Conservation (phyloP, 2,329 filamentous ascomycete species). For the Diplodia intermedia region DNA sequence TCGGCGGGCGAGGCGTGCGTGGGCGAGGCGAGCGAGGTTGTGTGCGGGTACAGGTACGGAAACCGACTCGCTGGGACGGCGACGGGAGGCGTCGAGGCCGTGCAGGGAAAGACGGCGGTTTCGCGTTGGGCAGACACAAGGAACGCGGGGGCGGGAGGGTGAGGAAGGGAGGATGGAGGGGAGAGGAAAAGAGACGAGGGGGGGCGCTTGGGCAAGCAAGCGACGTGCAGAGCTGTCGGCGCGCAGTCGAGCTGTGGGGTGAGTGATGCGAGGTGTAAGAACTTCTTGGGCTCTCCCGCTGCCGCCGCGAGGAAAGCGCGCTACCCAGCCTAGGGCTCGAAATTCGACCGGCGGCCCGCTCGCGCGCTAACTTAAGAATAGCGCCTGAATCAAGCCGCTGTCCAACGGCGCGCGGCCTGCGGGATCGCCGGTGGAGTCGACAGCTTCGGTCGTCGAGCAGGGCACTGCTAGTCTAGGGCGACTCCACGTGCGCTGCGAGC, state of each 20-base stretch:
- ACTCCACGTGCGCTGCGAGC: slow-evolving; percentile 27
- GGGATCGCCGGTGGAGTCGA: slow-evolving; percentile 28
- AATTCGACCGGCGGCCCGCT: slow-evolving; percentile 27
- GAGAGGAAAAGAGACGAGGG: slow-evolving; percentile 34
- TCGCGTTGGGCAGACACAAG: slow-evolving; percentile 35
- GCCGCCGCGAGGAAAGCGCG: slow-evolving; percentile 28
- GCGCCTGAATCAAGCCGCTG: slow-evolving; percentile 21
- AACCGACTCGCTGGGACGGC: slow-evolving; percentile 31
- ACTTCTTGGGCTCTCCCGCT: slow-evolving; percentile 26
- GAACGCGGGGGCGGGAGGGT: slow-evolving; percentile 38
- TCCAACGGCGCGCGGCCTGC: slow-evolving; percentile 27
- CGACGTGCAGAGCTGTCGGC: slow-evolving; percentile 32
- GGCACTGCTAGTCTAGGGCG: slow-evolving; percentile 23
- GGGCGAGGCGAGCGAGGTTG: slow-evolving; percentile 31
- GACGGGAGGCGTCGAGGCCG: slow-evolving; percentile 33
- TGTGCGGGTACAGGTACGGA: slow-evolving; percentile 24
- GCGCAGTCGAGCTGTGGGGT: slow-evolving; percentile 31
- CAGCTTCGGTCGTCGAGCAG: slow-evolving; percentile 11
- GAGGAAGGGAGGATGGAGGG: slow-evolving; percentile 43
- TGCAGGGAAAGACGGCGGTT: slow-evolving; percentile 5
- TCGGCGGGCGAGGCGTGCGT: slow-evolving; percentile 16
- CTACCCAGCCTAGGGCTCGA: slow-evolving; percentile 26
- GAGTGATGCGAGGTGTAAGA: slow-evolving; percentile 30
- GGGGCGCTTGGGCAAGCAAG: slow-evolving; percentile 28
- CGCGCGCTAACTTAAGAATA: slow-evolving; percentile 21